A percentile compares a stretch with the other conserved stretches of the same genome.
Evolutionary conservation across 2,329 filamentous ascomycete species (phyloP).

Genomic region (Phyllosticta citriasiana): DNA sequence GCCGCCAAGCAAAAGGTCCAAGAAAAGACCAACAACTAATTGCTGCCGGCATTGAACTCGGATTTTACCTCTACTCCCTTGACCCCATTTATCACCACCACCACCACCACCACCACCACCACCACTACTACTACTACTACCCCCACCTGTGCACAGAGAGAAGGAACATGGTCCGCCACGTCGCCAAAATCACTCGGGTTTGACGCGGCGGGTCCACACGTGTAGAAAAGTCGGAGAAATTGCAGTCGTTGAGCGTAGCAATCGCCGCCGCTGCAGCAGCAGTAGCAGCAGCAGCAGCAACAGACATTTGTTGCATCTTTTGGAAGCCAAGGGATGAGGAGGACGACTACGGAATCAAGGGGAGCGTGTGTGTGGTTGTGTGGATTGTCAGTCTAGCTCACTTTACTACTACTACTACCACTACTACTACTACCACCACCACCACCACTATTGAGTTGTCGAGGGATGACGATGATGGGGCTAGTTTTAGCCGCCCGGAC

Average conservation of each 20-base stretch:
- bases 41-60: neutral
- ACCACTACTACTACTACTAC: neutral
- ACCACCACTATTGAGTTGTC: neutral
- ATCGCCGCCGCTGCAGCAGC: too few relatives aligned
- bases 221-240: neutral
- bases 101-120: too few relatives aligned
- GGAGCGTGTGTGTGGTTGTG: neutral
- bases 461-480: neutral
- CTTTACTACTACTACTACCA: neutral
- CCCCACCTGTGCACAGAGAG: neutral
- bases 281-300: neutral
- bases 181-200: neutral
- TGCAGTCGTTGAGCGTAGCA: neutral
- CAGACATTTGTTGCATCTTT: neutral
- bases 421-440: neutral
- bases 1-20: conserved; percentile 23
- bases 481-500: neutral
- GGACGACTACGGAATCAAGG: neutral
- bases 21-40: conserved; percentile 18
- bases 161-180: neutral
- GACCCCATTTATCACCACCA: too few relatives aligned
- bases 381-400: neutral
- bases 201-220: neutral
- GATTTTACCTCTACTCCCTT: neutral
- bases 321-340: neutral